phyloP scores from a whole-genome alignment of 1,284 basidiomycete species.

The Chondrostereum purpureum region DNA sequence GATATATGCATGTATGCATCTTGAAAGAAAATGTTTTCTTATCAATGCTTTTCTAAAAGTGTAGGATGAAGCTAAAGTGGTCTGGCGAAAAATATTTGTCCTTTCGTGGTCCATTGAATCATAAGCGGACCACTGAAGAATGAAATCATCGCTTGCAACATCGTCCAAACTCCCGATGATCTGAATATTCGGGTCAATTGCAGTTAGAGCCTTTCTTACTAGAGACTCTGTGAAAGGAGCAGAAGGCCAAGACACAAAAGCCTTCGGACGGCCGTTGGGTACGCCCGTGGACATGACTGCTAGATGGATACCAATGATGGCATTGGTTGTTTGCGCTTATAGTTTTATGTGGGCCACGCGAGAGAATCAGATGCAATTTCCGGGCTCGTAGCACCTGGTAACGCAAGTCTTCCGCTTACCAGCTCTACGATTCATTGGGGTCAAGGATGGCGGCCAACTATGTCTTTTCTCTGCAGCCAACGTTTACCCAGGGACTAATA shows the following conservation, averaged over 20 bases:
- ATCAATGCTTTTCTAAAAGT: constrained; percentile 91
- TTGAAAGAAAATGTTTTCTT: constrained; percentile 85
- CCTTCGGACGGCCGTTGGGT: constrained; percentile 17
- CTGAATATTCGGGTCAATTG: constrained; percentile 27
- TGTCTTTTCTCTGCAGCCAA: constrained; percentile 68
- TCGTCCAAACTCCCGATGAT: constrained; percentile 12
- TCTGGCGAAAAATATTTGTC: constrained; percentile 40
- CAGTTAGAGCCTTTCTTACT: constrained; percentile 54
- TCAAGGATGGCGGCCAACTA: constrained; percentile 50
- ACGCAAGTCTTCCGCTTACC: constrained; percentile 5
- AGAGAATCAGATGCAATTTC: not conserved
- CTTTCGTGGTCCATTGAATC: constrained; percentile 77
- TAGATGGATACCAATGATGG: not conserved
- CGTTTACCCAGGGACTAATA: constrained; percentile 78
- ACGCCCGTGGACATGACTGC: not conserved
- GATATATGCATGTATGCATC: constrained; percentile 68
- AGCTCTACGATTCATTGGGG: not conserved
- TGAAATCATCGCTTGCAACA: not conserved
- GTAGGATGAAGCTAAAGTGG: constrained; percentile 77
- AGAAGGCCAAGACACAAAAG: constrained; percentile 69
- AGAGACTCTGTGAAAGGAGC: constrained; percentile 73
- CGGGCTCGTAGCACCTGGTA: constrained; percentile 3
- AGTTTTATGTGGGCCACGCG: not conserved
- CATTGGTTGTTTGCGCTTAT: not conserved
- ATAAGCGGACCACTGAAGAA: constrained; percentile 79